These are phyloP conservation scores for Yarrowia deformans DNA, from an alignment of 805 yeast species.

Conservation along the genomic window DNA sequence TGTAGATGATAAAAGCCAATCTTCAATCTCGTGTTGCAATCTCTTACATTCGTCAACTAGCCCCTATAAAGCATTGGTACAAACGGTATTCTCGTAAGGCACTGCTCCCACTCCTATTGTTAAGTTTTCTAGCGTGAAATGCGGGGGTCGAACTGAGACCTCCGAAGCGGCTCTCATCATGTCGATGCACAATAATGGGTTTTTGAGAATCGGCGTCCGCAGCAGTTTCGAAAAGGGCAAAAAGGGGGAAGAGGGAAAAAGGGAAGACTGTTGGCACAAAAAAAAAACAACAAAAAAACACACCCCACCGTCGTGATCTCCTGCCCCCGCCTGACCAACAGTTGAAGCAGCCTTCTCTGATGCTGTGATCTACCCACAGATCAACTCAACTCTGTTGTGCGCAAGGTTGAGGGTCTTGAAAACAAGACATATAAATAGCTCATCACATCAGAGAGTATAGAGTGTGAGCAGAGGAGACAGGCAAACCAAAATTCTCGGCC, in stretches of 20 bases:
- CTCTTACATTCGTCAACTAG: too few relatives aligned
- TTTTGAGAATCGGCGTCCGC: not conserved
- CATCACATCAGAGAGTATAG: constrained; percentile 1
- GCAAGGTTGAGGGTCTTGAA: not conserved
- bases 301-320: not conserved
- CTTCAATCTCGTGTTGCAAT: too few relatives aligned
- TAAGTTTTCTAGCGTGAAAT: constrained; percentile 3
- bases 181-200: not conserved
- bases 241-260: too few relatives aligned
- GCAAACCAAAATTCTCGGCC: not conserved
- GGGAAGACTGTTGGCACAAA: too few relatives aligned
- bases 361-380: not conserved
- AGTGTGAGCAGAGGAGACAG: too few relatives aligned
- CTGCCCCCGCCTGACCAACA: not conserved
- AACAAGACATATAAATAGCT: constrained; percentile 7
- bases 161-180: not conserved
- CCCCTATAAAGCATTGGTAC: too few relatives aligned
- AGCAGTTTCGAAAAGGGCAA: not conserved
- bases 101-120: too few relatives aligned
- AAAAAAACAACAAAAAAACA: too few relatives aligned
- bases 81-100: too few relatives aligned
- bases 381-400: constrained; percentile 9
- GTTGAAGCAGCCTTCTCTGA: too few relatives aligned
- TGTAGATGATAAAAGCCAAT: too few relatives aligned
- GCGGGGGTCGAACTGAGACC: constrained; percentile 26